Evolutionary conservation across 2,329 filamentous ascomycete species (phyloP).

Genomic region (Immersiporthe knoxdaviesiana): DNA sequence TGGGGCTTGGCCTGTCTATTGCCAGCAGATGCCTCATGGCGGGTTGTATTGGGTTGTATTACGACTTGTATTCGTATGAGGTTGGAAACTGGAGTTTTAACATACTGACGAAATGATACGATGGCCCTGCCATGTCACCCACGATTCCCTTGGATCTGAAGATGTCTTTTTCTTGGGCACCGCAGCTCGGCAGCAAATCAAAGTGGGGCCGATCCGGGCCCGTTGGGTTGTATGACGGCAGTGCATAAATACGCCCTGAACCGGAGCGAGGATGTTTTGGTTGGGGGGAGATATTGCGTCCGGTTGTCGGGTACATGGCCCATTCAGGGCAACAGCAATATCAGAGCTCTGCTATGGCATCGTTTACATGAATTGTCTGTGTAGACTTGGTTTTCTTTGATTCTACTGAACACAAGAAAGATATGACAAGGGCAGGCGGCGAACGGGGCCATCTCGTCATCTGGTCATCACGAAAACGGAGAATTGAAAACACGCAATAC

Average conservation of each 20-base stretch:
- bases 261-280: not conserved
- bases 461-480: constrained; percentile 11
- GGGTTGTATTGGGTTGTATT: not conserved
- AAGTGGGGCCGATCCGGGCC: constrained; percentile 5
- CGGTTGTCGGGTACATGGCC: not conserved
- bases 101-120: constrained; percentile 16
- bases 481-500: constrained; percentile 14
- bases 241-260: not conserved
- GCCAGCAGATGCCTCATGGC: not conserved
- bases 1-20: constrained; percentile 7
- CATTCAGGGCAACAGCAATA: not conserved
- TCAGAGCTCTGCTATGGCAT: not conserved
- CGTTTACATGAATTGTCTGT: not conserved
- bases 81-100: constrained; percentile 13
- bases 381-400: not conserved
- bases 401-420: not conserved
- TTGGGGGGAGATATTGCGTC: not conserved
- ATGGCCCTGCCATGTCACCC: not conserved
- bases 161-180: not conserved
- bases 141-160: not conserved
- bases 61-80: constrained; percentile 23
- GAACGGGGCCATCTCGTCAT: not conserved
- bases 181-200: not conserved
- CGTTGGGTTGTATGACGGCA: not conserved
- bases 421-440: too few relatives aligned